Evolutionary conservation across 2,329 filamentous ascomycete species (phyloP).

Genomic region (Chaetomium sp.): DNA sequence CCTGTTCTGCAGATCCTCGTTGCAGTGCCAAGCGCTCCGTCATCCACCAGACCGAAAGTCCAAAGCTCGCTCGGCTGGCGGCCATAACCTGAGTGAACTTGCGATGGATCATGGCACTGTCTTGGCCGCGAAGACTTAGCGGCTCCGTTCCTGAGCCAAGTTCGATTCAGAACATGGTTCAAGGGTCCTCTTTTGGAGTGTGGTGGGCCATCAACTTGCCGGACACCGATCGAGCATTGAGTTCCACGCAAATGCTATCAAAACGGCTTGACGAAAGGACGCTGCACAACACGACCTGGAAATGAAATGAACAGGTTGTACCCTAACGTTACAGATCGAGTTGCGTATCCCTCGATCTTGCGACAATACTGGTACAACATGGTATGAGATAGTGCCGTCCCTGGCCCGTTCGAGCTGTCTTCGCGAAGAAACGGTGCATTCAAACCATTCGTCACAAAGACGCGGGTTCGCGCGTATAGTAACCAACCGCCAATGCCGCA

Average conservation of each 20-base stretch:
- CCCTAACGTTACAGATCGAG: too few species aligned
- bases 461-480: not conserved
- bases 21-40: slow-evolving; percentile 7
- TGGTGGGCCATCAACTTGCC: not conserved
- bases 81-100: too few species aligned
- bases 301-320: too few species aligned
- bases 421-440: too few species aligned
- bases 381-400: too few species aligned
- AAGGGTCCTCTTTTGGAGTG: slow-evolving; percentile 13
- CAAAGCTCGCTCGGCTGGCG: too few species aligned
- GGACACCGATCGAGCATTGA: not conserved
- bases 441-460: too few species aligned
- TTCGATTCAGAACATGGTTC: slow-evolving; percentile 9
- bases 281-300: too few species aligned
- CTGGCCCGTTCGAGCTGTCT: too few species aligned
- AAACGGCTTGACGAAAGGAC: not conserved
- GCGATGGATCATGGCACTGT: not conserved
- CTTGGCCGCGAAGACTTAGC: slow-evolving; percentile 14
- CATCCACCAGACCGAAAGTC: slow-evolving; percentile 9
- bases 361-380: too few species aligned
- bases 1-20: slow-evolving; percentile 13
- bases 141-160: slow-evolving; percentile 15
- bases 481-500: slow-evolving; percentile 1
- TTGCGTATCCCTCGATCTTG: too few species aligned
- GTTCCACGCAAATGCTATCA: not conserved